Conservation (phyloP, 1,284 basidiomycete species). For the Pulveroboletus sp. region DNA sequence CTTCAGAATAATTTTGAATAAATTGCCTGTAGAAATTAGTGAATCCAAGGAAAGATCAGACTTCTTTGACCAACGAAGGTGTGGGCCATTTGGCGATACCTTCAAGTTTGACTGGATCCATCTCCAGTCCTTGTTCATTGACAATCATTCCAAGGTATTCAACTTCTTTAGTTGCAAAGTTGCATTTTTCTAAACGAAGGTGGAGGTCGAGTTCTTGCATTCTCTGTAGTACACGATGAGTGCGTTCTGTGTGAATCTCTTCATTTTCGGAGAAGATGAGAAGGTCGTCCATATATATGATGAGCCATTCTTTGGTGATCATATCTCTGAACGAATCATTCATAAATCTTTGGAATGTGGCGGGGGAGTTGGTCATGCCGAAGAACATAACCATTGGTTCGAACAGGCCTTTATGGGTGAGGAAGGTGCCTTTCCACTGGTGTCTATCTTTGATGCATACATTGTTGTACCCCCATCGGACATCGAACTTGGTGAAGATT, state of each 20-base stretch:
- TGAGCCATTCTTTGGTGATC: not conserved
- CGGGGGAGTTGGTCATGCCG: too few relatives aligned
- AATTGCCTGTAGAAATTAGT: too few relatives aligned
- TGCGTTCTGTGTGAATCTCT: not conserved
- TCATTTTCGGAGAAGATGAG: not conserved
- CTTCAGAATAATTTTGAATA: too few relatives aligned
- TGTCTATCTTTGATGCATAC: constrained; percentile 25
- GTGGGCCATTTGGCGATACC: too few relatives aligned
- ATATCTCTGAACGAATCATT: too few relatives aligned
- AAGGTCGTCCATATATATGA: not conserved
- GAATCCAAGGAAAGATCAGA: too few relatives aligned
- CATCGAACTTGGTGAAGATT: constrained; percentile 23
- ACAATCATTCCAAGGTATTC: not conserved
- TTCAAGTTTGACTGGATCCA: too few relatives aligned
- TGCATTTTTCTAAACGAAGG: not conserved
- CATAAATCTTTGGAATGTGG: too few relatives aligned
- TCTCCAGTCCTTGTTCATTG: too few relatives aligned
- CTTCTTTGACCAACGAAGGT: too few relatives aligned
- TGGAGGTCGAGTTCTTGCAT: not conserved
- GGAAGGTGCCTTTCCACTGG: constrained; percentile 13
- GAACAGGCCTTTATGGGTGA: not conserved
- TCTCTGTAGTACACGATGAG: not conserved
- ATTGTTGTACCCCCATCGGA: constrained; percentile 3
- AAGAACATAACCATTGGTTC: too few relatives aligned
- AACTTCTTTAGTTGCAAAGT: not conserved